Base-by-base conservation (phyloP, 805 yeast genomes). In the Myxozyma mucilagina region DNA sequence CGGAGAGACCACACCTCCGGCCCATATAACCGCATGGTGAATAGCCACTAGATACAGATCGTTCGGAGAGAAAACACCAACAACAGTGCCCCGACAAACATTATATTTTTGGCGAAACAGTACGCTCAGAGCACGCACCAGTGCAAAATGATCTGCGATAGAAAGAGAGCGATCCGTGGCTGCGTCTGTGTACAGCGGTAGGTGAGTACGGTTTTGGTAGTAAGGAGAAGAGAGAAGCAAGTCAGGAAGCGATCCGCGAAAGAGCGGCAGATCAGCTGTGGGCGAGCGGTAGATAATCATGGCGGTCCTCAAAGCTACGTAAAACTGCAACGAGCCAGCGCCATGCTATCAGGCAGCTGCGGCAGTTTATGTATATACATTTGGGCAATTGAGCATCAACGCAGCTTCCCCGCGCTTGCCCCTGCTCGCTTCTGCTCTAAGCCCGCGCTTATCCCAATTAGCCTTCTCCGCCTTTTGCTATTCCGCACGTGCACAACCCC, bases 51-150 rank as follows among this genome's bases (percentile, higher is more conserved):
- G 68, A 57, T 61, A 66, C 36, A 74, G 62, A 58, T 63, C 53
- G 68, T 75, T 75, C 16, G 63, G 54, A 29, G 69, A 67, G 47
- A 70, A 72, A 11, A 74, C 49, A 14, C 67, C 62, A 4, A 74
- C 74, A 13, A 74, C 74, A 16, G 71, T 75, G 47, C 69, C 71
- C 10, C 56, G 56, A 2, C 43, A 14, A 16, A 75, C 47, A 8
- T 63, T 63, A 48, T 60, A 67, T 51, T 62, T 51, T 32, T 60
- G 45, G 8, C 54, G 60, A 16, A 75, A 50, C 5, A 50, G 9
- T 10, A 52, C 59, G 9, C 57, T 10, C 14, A 59, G 56, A 11
- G 54, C 42, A 20, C 59, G 57, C n/a, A 60, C 64, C 29, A 42
- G 36, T 3, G 34, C 24, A 24, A 35, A 52, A 24, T 54, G 59